A percentile compares a stretch with the other conserved stretches of the same genome.
Evolutionary conservation across 2,329 filamentous ascomycete species (phyloP).

Genomic region (Talaromyces sp.): DNA sequence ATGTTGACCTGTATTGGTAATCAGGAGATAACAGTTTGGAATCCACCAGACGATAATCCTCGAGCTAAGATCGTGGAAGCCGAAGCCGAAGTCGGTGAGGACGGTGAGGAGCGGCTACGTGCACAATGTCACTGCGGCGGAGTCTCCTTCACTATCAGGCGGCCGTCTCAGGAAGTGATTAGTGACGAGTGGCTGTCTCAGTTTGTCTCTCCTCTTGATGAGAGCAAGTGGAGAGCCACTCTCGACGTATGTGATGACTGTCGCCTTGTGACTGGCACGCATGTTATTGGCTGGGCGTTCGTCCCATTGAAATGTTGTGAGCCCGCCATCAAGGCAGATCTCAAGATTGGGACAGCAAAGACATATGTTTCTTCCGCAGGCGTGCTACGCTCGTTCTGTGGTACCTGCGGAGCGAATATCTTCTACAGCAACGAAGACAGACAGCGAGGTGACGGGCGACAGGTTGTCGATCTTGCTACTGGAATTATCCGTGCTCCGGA

Average conservation of each 20-base stretch:
- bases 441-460: constrained; percentile 13
- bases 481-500: constrained; percentile 40
- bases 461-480: constrained; percentile 42
- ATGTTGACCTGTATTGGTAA: constrained; percentile 22
- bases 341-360: constrained; percentile 39
- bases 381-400: constrained; percentile 45
- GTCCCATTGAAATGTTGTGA: constrained; percentile 36
- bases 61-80: background rate
- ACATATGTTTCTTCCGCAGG: constrained; percentile 36
- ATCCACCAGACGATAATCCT: constrained; percentile 1
- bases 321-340: constrained; percentile 22
- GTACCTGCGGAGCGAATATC: constrained; percentile 44
- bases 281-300: constrained; percentile 45
- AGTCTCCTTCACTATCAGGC: constrained; percentile 42
- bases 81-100: constrained; percentile 7
- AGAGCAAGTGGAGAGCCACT: constrained; percentile 26
- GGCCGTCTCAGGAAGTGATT: constrained; percentile 33
- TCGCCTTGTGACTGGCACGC: constrained; percentile 39
- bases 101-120: constrained; percentile 25
- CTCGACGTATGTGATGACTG: constrained; percentile 38
- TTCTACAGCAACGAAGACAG: constrained; percentile 39
- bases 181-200: constrained; percentile 23
- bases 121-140: constrained; percentile 46
- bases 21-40: constrained; percentile 19
- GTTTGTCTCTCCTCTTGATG: constrained; percentile 23